Base-by-base conservation (phyloP, 345 rosid species). In the Syzygium jambos region DNA sequence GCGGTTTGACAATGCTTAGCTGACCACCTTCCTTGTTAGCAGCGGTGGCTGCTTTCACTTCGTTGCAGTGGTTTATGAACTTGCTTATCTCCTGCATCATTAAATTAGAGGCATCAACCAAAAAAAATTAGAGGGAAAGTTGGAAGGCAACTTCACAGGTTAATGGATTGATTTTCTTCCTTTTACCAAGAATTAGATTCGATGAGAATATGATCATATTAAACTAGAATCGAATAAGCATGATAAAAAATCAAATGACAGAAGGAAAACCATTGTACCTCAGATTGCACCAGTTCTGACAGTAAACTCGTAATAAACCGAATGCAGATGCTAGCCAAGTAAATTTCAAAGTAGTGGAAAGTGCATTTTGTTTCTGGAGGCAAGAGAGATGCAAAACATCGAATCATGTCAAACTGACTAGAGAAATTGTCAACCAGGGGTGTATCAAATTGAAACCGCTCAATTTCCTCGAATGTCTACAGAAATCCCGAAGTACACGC, bases 31-130 rank as follows among this genome's bases (percentile, higher is more conserved):
- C 97, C 87, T 96, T 95, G 89, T 93, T 91, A 38, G 97, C 98
- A 30, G 93, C 86, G 17, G 96, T 94, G 49, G 98, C 97, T 52
- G 98, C 95, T 91, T 95, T 96, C 87, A 93, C 88, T 94, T 95
- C 99, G 38, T 96, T 96, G 93, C 98, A 95, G 23, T 93, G 97
- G 91, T 97, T 97, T 86, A 96, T 95, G 89, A 97, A 97, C 91
- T 96, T 96, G 86, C 92, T 95, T 78, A 95, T 87, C 87, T 95
- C 98, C 99, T 96, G 93, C 85, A 84, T 55, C 54, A 65, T 61
- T 17, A 73, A 7, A 59, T 5, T 34, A 73, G 23, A 38, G 84
- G 30, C 7, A 43, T 43, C 46, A 43, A 43, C 46, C 46, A 6
- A 43, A 43, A 43, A 43, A 43, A 7, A 59, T 5, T 23, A 73